Evolutionary conservation across 164 flowering plant genomes (phyloP), one percentile per base, ranked within the genome.

Genomic region (Chloranthus sessilifolius): DNA sequence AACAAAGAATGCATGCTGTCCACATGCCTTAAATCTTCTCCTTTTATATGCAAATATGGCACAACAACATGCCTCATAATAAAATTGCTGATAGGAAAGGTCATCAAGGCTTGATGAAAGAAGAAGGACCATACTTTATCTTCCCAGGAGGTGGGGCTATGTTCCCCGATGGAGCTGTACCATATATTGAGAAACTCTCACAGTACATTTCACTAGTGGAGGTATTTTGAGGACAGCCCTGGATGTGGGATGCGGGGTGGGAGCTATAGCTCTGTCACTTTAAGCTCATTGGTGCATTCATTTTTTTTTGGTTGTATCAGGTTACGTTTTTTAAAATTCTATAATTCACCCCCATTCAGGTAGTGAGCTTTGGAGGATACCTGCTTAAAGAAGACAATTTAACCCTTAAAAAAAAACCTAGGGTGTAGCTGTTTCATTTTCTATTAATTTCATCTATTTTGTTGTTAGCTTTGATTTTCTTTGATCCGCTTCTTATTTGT

Each of bases 161-260:
- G 99, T 94, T 89, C 42, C 95, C 96, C 7, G 97, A 85, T 58
- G 99, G 99, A 48, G 99, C 97, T 8, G 70, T 64, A 34, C 77
- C 70, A 29, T 94, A 94, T 60, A 85, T 94, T 47, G 88, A 94
- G 48, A 89, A 83, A 68, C 95, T 94, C 43, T 72, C 76, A 36
- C 91, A 84, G 60, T 81, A 84, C 67, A 89, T 94, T 49, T 97
- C 95, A 60, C 80, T 3, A 62, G 64, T 51, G 87, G 78, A 25
- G 86, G 95, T 48, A 60, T 59, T 55, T 48, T 94, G 58, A 81
- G 99, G 69, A 94, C 99, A 19, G 99, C 96, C 44, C 89, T 94
- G 67, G 99, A 94, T 64, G 87, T 94, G 97, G 99, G 99, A 43
- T 94, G 99, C 74, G 99, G 99, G 88, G 99, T 94, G 81, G 1